Conservation (phyloP, 495 filamentous ascomycete genomes). For the Penicillium cataractarum region DNA sequence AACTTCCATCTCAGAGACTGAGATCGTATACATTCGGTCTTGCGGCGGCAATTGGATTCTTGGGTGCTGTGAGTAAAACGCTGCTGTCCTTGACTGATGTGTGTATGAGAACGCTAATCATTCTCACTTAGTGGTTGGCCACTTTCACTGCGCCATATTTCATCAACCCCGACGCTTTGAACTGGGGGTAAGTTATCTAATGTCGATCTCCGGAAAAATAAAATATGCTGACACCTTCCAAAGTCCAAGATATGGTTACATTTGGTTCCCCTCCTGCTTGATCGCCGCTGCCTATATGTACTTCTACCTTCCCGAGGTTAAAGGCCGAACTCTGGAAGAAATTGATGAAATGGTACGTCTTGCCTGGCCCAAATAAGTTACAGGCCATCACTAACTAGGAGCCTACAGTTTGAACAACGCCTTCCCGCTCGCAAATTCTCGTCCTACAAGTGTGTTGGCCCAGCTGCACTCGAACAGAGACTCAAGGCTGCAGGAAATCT, state of each 20-base stretch:
- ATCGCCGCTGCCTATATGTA: conserved; percentile 40
- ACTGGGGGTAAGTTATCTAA: conserved; percentile 51
- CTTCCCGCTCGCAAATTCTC: conserved; percentile 26
- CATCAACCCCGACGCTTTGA: conserved; percentile 59
- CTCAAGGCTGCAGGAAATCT: not conserved
- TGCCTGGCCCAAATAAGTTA: no score
- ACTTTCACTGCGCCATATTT: conserved; percentile 68
- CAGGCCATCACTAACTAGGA: not conserved
- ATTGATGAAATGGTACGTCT: conserved; percentile 26
- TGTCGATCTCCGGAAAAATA: no score
- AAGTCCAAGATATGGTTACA: conserved; percentile 61
- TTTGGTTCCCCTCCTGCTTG: conserved; percentile 40
- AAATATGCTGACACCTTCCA: not conserved
- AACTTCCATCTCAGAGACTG: conserved; percentile 53
- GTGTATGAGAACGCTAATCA: not conserved
- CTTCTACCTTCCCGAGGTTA: conserved; percentile 53
- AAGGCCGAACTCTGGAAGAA: conserved; percentile 49
- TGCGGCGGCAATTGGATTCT: conserved; percentile 51
- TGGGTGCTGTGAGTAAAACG: conserved; percentile 28
- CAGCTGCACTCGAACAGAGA: conserved; percentile 9
- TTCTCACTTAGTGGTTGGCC: conserved; percentile 49
- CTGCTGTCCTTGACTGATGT: not conserved
- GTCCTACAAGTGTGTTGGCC: conserved; percentile 23
- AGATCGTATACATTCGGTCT: conserved; percentile 57
- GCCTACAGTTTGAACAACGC: conserved; percentile 24